These are phyloP conservation scores for Trypanosomatidae sp. DNA, from an alignment of 208 protist genomes.

Conservation along the genomic window DNA sequence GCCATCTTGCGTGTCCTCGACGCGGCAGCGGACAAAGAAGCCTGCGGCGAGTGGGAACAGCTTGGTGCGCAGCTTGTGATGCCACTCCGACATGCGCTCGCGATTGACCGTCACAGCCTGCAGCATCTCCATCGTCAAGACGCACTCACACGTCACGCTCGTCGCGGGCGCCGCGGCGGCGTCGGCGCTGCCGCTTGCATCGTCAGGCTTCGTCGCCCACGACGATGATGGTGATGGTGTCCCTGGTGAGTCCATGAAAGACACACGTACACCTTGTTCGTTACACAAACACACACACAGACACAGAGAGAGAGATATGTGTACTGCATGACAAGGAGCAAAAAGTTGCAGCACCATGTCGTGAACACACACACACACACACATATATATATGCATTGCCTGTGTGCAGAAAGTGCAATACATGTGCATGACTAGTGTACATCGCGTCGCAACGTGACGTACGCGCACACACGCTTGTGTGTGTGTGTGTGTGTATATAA, in stretches of 20 bases:
- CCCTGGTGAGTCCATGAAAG: neutral
- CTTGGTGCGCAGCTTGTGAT: constrained; percentile 76
- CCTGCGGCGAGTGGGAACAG: constrained; percentile 73
- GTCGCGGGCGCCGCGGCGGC: constrained; percentile 54
- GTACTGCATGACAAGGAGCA: too few relatives aligned
- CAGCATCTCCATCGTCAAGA: constrained; percentile 58
- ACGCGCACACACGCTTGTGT: neutral
- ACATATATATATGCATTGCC: neutral
- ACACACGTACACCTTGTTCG: neutral
- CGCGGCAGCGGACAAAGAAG: constrained; percentile 85
- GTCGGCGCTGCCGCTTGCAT: constrained; percentile 58
- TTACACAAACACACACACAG: constrained; percentile 4
- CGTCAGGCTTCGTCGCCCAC: constrained; percentile 8
- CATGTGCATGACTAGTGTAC: too few relatives aligned
- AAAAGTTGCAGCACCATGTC: neutral
- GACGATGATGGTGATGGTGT: neutral
- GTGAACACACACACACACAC: neutral
- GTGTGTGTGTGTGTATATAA: neutral
- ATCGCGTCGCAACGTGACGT: too few relatives aligned
- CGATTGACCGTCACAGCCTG: constrained; percentile 83
- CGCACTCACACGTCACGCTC: constrained; percentile 31
- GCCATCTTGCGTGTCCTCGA: constrained; percentile 80
- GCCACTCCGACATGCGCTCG: constrained; percentile 86
- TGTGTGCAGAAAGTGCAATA: too few relatives aligned
- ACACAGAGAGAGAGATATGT: neutral